phyloP scores from a whole-genome alignment of 495 filamentous ascomycete species.

The Elaphomyces granulatus region DNA sequence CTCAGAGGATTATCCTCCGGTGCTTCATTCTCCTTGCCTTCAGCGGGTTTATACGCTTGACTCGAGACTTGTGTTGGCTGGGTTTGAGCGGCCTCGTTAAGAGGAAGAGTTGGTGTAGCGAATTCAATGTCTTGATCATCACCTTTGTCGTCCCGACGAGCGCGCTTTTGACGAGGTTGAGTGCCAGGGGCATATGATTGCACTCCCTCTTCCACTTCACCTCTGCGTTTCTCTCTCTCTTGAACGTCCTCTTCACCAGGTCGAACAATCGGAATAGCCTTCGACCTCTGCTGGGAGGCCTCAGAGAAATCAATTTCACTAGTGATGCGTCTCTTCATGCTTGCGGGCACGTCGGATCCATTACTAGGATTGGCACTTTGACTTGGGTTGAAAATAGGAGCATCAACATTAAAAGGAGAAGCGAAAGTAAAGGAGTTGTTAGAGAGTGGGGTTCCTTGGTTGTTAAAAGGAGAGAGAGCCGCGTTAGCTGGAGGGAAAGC shows the following conservation, averaged over 20 bases:
- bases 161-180: conserved; percentile 57
- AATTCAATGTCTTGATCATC: conserved; percentile 57
- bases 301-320: conserved; percentile 56
- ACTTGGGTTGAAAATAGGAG: conserved; percentile 61
- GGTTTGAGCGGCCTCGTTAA: conserved; percentile 29
- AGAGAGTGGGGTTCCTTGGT: conserved; percentile 8
- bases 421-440: conserved; percentile 50
- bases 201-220: conserved; percentile 24
- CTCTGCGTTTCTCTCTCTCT: conserved; percentile 30
- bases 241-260: conserved; percentile 40
- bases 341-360: conserved; percentile 13
- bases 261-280: conserved; percentile 66
- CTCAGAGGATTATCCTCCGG: conserved; percentile 11
- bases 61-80: conserved; percentile 20
- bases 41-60: conserved; percentile 17
- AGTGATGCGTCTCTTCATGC: conserved; percentile 47
- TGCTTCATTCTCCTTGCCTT: conserved; percentile 33
- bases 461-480: conserved; percentile 45
- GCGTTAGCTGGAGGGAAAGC: conserved; percentile 11
- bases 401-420: conserved; percentile 65
- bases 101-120: conserved; percentile 41
- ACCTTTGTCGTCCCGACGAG: conserved; percentile 42
- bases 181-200: conserved; percentile 23
- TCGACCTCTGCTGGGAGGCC: conserved; percentile 51
- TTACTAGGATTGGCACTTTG: conserved; percentile 16